Percentiles rank a stretch among this genome's conserved stretches.
phyloP scores from a whole-genome alignment of 202 grass and related monocot species.

The Digitaria exilis region DNA sequence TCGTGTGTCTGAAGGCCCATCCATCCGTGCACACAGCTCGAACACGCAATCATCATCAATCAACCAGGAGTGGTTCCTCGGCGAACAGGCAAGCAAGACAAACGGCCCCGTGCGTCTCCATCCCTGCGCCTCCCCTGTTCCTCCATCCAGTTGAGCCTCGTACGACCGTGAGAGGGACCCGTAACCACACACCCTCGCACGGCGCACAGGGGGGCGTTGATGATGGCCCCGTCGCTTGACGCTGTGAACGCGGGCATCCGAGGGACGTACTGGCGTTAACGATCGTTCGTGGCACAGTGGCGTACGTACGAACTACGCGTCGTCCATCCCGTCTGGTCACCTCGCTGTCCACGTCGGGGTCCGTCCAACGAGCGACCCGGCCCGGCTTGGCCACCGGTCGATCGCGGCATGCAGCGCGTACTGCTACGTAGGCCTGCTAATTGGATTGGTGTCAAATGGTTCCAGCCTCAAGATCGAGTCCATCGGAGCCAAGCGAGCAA shows the following conservation, averaged over 20 bases:
- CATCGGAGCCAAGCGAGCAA: too few species aligned
- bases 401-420: neutral
- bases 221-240: neutral
- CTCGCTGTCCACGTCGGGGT: neutral
- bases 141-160: neutral
- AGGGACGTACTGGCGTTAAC: neutral
- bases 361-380: conserved; percentile 16
- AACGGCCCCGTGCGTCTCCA: neutral
- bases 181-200: neutral
- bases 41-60: neutral
- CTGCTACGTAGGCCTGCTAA: too few species aligned
- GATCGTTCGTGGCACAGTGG: neutral
- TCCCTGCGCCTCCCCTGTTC: neutral
- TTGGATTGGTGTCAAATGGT: too few species aligned
- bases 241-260: neutral
- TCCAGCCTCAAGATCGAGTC: too few species aligned
- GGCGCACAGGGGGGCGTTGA: neutral
- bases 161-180: conserved; percentile 25
- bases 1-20: neutral
- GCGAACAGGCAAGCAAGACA: conserved; percentile 18
- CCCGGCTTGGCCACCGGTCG: conserved; percentile 17
- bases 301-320: too few species aligned
- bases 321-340: neutral
- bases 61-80: neutral
- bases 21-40: neutral